Evolutionary conservation across 805 yeast species (phyloP).

Genomic region (Kuraishia ogatae): DNA sequence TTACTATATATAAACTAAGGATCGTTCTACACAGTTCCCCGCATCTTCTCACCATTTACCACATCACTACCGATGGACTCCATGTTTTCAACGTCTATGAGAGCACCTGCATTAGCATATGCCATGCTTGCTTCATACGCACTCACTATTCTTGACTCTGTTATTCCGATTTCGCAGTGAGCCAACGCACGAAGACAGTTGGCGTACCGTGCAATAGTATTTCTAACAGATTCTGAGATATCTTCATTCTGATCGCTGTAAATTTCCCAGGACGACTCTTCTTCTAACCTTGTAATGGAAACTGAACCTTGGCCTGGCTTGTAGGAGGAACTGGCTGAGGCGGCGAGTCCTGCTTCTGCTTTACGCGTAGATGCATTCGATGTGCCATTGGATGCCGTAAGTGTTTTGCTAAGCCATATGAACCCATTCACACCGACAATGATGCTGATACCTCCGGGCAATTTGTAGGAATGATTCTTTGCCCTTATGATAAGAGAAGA

Average conservation of each 20-base stretch:
- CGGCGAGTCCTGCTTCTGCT: conserved; percentile 29
- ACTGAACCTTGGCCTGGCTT: conserved; percentile 52
- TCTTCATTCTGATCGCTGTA: conserved; percentile 82
- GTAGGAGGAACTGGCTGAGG: conserved; percentile 22
- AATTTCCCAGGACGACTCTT: conserved; percentile 84
- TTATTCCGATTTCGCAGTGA: conserved; percentile 79
- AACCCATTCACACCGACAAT: conserved; percentile 94
- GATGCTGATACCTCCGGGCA: conserved; percentile 91
- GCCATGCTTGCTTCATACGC: conserved; percentile 89
- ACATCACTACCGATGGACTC: conserved; percentile 66
- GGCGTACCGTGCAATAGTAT: conserved; percentile 75
- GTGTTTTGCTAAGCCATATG: conserved; percentile 80
- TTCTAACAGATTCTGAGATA: conserved; percentile 54
- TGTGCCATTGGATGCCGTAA: conserved; percentile 1
- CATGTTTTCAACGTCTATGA: conserved; percentile 68
- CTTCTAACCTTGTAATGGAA: conserved; percentile 80
- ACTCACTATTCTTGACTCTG: conserved; percentile 66
- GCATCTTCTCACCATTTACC: conserved; percentile 63
- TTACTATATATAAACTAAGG: too few relatives aligned
- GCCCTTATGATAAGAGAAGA: conserved; percentile 76
- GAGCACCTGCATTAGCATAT: conserved; percentile 57
- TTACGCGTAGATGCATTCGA: conserved; percentile 17
- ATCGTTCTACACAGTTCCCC: conserved; percentile 32
- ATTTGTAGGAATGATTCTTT: conserved; percentile 75
- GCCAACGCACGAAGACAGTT: conserved; percentile 79